Percentiles rank a stretch among this genome's conserved stretches.
phyloP scores from a whole-genome alignment of 257 asterid species.

The Primulina tabacum region DNA sequence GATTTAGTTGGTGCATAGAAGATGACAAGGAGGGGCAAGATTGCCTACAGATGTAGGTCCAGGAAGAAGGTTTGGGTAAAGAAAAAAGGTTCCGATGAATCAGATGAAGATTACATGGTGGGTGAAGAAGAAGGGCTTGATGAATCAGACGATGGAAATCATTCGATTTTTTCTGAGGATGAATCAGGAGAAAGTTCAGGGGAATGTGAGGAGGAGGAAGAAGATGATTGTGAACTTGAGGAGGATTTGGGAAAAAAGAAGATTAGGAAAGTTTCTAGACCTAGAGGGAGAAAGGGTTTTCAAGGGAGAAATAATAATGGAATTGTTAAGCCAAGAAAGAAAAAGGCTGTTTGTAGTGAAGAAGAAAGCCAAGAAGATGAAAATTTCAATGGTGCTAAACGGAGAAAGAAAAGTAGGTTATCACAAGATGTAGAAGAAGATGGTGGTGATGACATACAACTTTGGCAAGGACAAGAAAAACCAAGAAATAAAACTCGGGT shows the following conservation, averaged over 20 bases:
- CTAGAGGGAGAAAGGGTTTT: conserved; percentile 13
- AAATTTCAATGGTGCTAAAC: not conserved
- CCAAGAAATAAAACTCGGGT: conserved; percentile 20
- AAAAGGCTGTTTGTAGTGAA: conserved; percentile 18
- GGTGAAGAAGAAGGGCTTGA: conserved; percentile 56
- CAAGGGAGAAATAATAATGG: conserved; percentile 32
- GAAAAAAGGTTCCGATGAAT: conserved; percentile 43
- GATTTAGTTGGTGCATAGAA: conserved; percentile 25
- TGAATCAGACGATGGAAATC: conserved; percentile 63
- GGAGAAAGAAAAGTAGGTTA: not conserved
- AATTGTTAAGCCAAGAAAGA: conserved; percentile 28
- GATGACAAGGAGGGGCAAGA: conserved; percentile 59
- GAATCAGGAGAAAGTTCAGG: conserved; percentile 60
- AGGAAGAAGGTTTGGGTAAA: conserved; percentile 35
- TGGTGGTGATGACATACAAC: conserved; percentile 25
- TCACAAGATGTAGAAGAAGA: conserved; percentile 28
- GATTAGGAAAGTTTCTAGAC: conserved; percentile 28
- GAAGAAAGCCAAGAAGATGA: conserved; percentile 25
- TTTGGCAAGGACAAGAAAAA: conserved; percentile 32
- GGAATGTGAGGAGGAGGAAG: conserved; percentile 41
- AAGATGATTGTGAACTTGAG: conserved; percentile 20
- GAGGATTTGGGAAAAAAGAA: conserved; percentile 21
- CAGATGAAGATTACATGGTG: conserved; percentile 74
- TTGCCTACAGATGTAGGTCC: conserved; percentile 34
- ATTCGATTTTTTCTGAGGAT: conserved; percentile 70